Percentiles rank a stretch among this genome's conserved stretches.
phyloP scores from a whole-genome alignment of 1,284 basidiomycete species.

The Leccinum griseonigrum region DNA sequence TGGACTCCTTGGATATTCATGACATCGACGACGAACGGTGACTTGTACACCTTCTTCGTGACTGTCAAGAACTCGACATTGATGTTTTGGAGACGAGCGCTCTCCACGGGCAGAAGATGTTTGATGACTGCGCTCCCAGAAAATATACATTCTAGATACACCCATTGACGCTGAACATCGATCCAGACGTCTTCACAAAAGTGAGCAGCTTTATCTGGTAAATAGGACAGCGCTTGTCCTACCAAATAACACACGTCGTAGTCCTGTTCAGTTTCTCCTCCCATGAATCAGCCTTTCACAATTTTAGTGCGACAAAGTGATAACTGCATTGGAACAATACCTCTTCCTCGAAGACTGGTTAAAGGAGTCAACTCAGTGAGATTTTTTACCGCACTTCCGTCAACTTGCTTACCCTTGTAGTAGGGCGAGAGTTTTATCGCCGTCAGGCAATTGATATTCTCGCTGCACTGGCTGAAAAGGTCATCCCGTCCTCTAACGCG shows the following conservation, averaged over 20 bases:
- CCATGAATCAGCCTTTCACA: slow-evolving; percentile 74
- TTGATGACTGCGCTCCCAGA: slow-evolving; percentile 99
- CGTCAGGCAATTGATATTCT: slow-evolving; percentile 92
- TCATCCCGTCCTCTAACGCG: slow-evolving; percentile 90
- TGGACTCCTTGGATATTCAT: slow-evolving; percentile 96
- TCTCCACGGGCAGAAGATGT: slow-evolving; percentile 96
- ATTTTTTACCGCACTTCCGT: background rate
- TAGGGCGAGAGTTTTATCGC: slow-evolving; percentile 98
- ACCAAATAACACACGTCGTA: slow-evolving; percentile 95
- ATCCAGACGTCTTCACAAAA: slow-evolving; percentile 86
- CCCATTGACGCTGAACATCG: slow-evolving; percentile 99
- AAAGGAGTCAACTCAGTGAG: slow-evolving; percentile 10
- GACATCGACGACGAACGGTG: slow-evolving; percentile 95
- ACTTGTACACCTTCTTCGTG: slow-evolving; percentile 99
- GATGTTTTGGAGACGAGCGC: slow-evolving; percentile 96
- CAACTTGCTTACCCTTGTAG: slow-evolving; percentile 73
- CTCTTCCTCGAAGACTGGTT: slow-evolving; percentile 90
- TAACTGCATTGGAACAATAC: slow-evolving; percentile 33
- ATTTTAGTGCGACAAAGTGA: slow-evolving; percentile 15
- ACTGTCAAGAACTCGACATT: slow-evolving; percentile 97
- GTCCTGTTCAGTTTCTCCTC: slow-evolving; percentile 94
- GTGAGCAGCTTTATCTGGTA: slow-evolving; percentile 9
- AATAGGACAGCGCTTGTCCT: slow-evolving; percentile 18
- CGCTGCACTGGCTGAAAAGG: slow-evolving; percentile 93
- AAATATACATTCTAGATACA: slow-evolving; percentile 99